Evolutionary conservation across 495 filamentous ascomycete genomes (phyloP).

Genomic region (Podospora tetraspora): DNA sequence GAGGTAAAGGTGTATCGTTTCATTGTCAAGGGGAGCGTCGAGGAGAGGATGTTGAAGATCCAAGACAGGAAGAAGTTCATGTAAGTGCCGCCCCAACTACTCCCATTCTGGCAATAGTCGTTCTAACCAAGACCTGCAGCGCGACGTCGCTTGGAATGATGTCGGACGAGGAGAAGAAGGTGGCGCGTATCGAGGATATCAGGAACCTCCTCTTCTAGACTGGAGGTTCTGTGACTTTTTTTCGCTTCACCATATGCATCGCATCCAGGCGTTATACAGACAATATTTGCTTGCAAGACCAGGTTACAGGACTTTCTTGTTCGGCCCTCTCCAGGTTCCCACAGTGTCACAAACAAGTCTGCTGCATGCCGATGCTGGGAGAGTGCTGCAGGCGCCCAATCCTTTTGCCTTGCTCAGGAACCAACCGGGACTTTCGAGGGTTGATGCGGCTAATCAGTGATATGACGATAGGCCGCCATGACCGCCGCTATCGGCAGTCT

Average conservation of each 20-base stretch:
- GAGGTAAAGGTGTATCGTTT: slow-evolving; percentile 84
- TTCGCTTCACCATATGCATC: neutral
- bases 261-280: neutral
- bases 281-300: neutral
- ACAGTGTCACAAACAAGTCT: neutral
- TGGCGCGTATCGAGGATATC: slow-evolving; percentile 89
- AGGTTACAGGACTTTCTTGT: neutral
- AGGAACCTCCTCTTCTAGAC: slow-evolving; percentile 74
- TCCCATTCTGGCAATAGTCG: no score
- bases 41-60: slow-evolving; percentile 87
- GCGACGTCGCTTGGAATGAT: slow-evolving; percentile 91
- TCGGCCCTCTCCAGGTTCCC: neutral
- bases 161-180: slow-evolving; percentile 85
- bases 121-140: slow-evolving; percentile 40
- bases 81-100: slow-evolving; percentile 50
- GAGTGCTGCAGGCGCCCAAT: neutral
- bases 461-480: neutral
- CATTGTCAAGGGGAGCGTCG: slow-evolving; percentile 83
- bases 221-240: neutral
- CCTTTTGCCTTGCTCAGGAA: neutral
- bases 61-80: slow-evolving; percentile 96
- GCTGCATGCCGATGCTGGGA: neutral
- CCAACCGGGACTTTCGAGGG: neutral
- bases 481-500: neutral
- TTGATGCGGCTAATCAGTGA: neutral